A percentile compares a stretch with the other conserved stretches of the same genome.
phyloP scores from a whole-genome alignment of 2,329 filamentous ascomycete species.

The Dothiorella sarmentorum region DNA sequence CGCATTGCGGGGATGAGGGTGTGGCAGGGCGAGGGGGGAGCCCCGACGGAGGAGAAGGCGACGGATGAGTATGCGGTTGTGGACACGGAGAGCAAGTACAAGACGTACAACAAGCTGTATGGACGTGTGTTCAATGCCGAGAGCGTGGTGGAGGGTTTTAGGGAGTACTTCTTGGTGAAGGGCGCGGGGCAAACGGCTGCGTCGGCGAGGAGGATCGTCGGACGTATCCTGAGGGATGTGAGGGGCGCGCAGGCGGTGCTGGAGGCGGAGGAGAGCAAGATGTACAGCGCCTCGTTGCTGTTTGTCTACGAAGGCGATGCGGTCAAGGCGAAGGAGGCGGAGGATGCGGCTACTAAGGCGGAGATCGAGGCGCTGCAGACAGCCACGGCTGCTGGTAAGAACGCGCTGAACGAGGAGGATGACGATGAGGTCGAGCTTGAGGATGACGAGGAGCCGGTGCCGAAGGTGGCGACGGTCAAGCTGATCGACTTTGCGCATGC shows the following conservation, averaged over 20 bases:
- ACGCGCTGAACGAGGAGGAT: conserved; percentile 36
- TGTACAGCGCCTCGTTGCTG: conserved; percentile 64
- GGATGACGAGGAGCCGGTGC: conserved; percentile 54
- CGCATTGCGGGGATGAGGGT: conserved; percentile 65
- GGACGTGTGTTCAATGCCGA: conserved; percentile 56
- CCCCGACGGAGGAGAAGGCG: conserved; percentile 9
- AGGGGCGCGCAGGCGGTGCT: conserved; percentile 55
- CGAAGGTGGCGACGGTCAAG: conserved; percentile 73
- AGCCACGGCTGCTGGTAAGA: conserved; percentile 29
- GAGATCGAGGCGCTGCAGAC: conserved; percentile 36
- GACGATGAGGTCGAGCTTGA: conserved; percentile 44
- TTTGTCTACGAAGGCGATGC: conserved; percentile 65
- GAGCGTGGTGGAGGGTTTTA: conserved; percentile 57
- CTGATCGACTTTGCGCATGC: conserved; percentile 98
- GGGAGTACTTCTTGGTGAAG: conserved; percentile 50
- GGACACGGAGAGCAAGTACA: conserved; percentile 52
- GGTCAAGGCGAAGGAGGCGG: conserved; percentile 32
- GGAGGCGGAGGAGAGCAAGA: conserved; percentile 61
- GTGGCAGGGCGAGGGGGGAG: conserved; percentile 41
- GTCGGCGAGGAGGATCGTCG: conserved; percentile 9
- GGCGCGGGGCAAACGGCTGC: conserved; percentile 37
- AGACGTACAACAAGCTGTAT: conserved; percentile 64
- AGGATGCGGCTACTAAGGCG: conserved; percentile 22
- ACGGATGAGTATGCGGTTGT: conserved; percentile 29
- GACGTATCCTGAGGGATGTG: conserved; percentile 43